Conservation (phyloP, 805 yeast species). For the Hanseniaspora vineae region DNA sequence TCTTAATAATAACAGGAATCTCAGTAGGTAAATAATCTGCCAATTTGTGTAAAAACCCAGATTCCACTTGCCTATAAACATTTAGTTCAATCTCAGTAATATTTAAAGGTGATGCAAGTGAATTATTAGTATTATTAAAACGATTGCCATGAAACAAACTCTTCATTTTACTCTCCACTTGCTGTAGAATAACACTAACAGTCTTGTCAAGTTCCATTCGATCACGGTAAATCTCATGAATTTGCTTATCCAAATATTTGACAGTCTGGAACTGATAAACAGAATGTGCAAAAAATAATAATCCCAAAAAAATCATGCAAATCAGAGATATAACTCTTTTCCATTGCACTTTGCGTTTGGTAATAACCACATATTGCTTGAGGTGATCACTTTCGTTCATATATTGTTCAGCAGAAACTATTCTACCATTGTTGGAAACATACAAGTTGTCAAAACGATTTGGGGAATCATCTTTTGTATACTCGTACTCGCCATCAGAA, state of each 20-base stretch:
- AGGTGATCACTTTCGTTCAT: too few species aligned
- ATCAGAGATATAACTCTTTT: background rate
- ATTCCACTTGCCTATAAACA: background rate
- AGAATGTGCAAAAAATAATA: background rate
- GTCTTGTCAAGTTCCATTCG: slow-evolving; percentile 14
- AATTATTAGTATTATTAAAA: background rate
- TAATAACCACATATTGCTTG: background rate
- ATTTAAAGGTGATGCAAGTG: background rate
- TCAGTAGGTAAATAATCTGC: slow-evolving; percentile 14
- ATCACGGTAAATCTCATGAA: slow-evolving; percentile 9
- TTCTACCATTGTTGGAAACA: too few species aligned
- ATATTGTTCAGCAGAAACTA: too few species aligned
- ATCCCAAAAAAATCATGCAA: background rate
- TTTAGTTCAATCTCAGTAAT: background rate
- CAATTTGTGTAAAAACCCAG: background rate
- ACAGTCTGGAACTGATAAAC: background rate
- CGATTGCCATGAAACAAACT: background rate
- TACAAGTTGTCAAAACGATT: too few species aligned
- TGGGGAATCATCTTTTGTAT: too few species aligned
- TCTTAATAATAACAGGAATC: slow-evolving; percentile 19
- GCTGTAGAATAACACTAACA: slow-evolving; percentile 6
- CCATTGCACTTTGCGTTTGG: background rate
- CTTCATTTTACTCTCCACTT: slow-evolving; percentile 8
- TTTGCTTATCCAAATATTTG: background rate
- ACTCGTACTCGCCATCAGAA: too few species aligned